phyloP scores from a whole-genome alignment of 1,139 yeast species.

The Keqinozyma sinolaborantium region DNA sequence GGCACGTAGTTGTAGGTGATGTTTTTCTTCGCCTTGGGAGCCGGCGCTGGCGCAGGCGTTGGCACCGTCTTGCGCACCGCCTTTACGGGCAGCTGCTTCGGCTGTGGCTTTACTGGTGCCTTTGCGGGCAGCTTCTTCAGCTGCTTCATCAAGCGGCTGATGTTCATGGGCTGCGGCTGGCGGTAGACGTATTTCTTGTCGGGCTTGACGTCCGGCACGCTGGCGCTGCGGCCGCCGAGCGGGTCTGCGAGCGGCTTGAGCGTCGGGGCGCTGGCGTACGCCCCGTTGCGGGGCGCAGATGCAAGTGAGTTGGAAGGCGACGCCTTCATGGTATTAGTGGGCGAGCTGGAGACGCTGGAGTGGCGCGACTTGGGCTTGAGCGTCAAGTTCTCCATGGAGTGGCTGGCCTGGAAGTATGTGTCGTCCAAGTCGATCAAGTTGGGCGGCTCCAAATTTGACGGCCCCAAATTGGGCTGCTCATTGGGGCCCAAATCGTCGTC shows the following conservation, averaged over 20 bases:
- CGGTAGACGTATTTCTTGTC: constrained; percentile 31
- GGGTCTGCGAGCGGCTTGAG: constrained; percentile 8
- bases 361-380: constrained; percentile 12
- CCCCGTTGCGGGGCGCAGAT: constrained; percentile 3
- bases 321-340: constrained; percentile 1
- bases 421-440: constrained; percentile 37
- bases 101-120: constrained; percentile 14
- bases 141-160: constrained; percentile 29
- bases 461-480: no score
- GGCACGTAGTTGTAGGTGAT: constrained; percentile 29
- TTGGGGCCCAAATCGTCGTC: background rate
- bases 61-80: constrained; percentile 7
- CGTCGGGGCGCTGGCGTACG: constrained; percentile 8
- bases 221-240: constrained; percentile 4
- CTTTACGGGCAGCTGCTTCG: constrained; percentile 6
- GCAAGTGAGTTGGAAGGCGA: constrained; percentile 10
- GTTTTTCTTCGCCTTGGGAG: constrained; percentile 12
- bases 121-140: constrained; percentile 13
- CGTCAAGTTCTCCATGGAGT: constrained; percentile 18
- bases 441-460: constrained; percentile 17
- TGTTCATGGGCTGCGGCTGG: constrained; percentile 41
- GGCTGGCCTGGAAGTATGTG: constrained; percentile 13
- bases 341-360: constrained; percentile 5
- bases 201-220: constrained; percentile 1
- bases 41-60: constrained; percentile 6